These are phyloP conservation scores for Cutaneotrichosporon dermatis DNA, from an alignment of 1,284 basidiomycete genomes.

Conservation along the genomic window DNA sequence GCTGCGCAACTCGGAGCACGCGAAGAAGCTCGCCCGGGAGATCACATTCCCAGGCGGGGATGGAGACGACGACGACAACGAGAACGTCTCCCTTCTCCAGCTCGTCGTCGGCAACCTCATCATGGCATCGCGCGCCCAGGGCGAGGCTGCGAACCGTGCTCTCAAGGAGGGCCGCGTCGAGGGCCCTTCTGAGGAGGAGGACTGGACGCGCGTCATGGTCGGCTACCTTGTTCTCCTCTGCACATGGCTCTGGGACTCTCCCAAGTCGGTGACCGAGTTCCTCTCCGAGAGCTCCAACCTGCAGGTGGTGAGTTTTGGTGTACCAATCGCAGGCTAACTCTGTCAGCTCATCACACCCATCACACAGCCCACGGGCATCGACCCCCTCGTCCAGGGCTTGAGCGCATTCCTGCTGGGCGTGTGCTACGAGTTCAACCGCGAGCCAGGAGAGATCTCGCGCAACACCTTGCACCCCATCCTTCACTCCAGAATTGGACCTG, in stretches of 20 bases:
- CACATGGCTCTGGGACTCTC: constrained; percentile 97
- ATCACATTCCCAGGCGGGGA: constrained; percentile 46
- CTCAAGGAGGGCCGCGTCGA: constrained; percentile 34
- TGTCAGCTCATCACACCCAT: constrained; percentile 83
- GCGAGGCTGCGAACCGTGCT: constrained; percentile 47
- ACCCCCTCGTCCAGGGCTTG: constrained; percentile 82
- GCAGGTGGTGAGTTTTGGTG: constrained; percentile 64
- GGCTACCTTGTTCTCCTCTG: constrained; percentile 77
- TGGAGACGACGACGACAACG: constrained; percentile 51
- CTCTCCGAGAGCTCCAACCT: constrained; percentile 81
- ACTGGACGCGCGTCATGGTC: constrained; percentile 86
- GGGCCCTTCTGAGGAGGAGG: constrained; percentile 51
- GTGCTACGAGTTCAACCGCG: constrained; percentile 91
- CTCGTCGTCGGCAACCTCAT: constrained; percentile 59
- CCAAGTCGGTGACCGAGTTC: constrained; percentile 80
- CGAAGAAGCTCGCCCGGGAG: constrained; percentile 54
- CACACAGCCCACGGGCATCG: constrained; percentile 80
- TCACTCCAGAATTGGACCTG: constrained; percentile 70
- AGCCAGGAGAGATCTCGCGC: constrained; percentile 86
- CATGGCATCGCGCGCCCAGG: constrained; percentile 58
- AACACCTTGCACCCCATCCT: constrained; percentile 82
- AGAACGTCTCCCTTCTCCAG: constrained; percentile 55
- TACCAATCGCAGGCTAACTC: neutral
- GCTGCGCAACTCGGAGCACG: constrained; percentile 54
- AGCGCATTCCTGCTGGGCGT: constrained; percentile 88